Conservation (phyloP, 2,329 filamentous ascomycete genomes). For the Aspergillus proliferans region DNA sequence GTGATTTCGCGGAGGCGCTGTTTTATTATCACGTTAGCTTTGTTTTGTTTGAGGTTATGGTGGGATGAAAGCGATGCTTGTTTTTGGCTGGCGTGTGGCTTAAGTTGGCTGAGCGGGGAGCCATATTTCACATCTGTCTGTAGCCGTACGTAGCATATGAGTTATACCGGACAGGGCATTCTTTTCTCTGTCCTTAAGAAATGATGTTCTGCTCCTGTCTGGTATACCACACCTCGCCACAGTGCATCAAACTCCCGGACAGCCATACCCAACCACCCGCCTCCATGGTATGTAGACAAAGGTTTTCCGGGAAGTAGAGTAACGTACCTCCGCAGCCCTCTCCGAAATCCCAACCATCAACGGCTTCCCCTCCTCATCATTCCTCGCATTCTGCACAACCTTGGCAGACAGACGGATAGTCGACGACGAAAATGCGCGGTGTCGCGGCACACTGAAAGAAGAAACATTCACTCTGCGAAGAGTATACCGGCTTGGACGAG, state of each 20-base stretch:
- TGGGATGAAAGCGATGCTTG: neutral
- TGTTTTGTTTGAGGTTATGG: neutral
- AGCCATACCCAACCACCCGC: neutral
- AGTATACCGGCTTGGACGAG: neutral
- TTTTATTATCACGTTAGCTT: neutral
- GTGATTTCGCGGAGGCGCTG: conserved; percentile 71
- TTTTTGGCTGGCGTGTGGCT: neutral
- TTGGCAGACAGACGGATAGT: conserved; percentile 33
- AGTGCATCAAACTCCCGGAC: neutral
- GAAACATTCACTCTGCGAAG: neutral
- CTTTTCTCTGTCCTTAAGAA: too few species aligned
- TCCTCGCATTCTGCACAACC: conserved; percentile 60
- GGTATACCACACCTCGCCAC: too few species aligned
- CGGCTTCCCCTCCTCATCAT: conserved; percentile 75
- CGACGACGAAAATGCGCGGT: conserved; percentile 32
- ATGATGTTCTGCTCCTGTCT: too few species aligned
- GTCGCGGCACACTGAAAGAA: conserved; percentile 7
- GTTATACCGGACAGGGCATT: too few species aligned
- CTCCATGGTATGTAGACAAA: neutral
- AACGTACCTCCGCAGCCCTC: conserved; percentile 66
- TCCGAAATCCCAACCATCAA: conserved; percentile 80
- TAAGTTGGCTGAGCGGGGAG: too few species aligned
- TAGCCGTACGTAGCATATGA: too few species aligned
- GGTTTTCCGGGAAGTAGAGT: neutral
- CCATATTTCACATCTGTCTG: too few species aligned